Percentiles rank a stretch among this genome's conserved stretches.
Evolutionary conservation across 2,329 filamentous ascomycete species (phyloP).

Genomic region (Fusarium aywerte): DNA sequence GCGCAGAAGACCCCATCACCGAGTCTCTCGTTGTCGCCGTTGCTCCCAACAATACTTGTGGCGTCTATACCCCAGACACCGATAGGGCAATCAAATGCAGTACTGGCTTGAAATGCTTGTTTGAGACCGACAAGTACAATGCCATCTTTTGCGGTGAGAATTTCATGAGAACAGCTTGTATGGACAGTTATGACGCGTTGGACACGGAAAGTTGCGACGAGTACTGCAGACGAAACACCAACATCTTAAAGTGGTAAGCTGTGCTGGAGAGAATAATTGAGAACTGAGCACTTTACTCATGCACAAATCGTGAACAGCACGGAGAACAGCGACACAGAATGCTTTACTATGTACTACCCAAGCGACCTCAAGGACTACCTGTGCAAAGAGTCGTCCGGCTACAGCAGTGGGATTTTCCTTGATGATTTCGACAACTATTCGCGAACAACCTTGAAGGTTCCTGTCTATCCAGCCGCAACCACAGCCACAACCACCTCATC

Average conservation of each 20-base stretch:
- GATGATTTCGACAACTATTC: neutral
- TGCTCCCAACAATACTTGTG: constrained; percentile 24
- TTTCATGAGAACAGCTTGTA: constrained; percentile 21
- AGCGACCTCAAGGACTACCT: constrained; percentile 11
- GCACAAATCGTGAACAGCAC: constrained; percentile 17
- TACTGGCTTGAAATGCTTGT: constrained; percentile 17
- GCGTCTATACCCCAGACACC: constrained; percentile 10
- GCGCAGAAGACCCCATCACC: constrained; percentile 3
- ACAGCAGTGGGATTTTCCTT: constrained; percentile 23
- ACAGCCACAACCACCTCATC: neutral
- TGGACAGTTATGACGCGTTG: constrained; percentile 10
- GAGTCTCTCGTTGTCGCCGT: constrained; percentile 15
- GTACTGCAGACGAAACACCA: constrained; percentile 22
- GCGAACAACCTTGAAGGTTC: constrained; percentile 3
- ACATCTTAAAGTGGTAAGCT: constrained; percentile 31
- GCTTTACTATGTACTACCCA: constrained; percentile 27
- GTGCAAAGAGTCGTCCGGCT: constrained; percentile 13
- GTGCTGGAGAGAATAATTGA: neutral
- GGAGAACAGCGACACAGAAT: neutral
- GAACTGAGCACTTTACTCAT: neutral
- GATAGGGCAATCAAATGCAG: neutral
- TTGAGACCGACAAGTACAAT: constrained; percentile 34
- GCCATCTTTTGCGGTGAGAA: constrained; percentile 19
- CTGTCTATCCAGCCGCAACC: constrained; percentile 5
- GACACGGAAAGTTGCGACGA: constrained; percentile 24